Evolutionary conservation across 2,329 filamentous ascomycete species (phyloP), one percentile per base, ranked within the genome.

Genomic region (Pseudomassariella vexata): DNA sequence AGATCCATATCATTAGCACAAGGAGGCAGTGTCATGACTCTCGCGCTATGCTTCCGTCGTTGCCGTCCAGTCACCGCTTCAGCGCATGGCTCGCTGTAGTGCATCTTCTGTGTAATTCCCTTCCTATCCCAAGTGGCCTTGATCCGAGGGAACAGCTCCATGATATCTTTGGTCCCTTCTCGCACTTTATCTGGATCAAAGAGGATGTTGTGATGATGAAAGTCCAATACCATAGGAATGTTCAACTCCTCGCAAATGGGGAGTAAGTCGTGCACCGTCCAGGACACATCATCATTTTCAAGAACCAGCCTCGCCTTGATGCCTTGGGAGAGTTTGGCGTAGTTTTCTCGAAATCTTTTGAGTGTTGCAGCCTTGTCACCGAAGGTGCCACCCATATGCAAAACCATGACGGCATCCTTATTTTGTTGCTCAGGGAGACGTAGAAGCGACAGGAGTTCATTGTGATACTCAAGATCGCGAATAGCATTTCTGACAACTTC

Each of bases 221-320:
- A 96, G 56, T 96, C 90, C 9, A 96, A 77, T 2, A 95, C 89
- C 0, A 95, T 60, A 0, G 90, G 90, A 23, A 96, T 95, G 52
- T 90, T 85, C n/a, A 95, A 67, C 57, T 95, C 88, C 56, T 96
- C 85, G 52, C 90, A 96, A 0, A 94, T 66, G 0, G 90, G 89
- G 0, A 96, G 66, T 5, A 96, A 63, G 48, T 96, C 89, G 47
- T 95, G 89, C 0, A 95, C 85, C n/a, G 76, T 82, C 83, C 86
- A 96, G 22, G 79, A 78, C 2, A 96, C 85, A 52, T 96, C 90
- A 56, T 95, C 90, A 42, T 96, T 96, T 53, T 96, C 90, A 12
- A 96, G 66, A 0, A 96, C 90, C 0, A 96, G 62, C 0, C 90
- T 76, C 5, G 77, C 75, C 59, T 92, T 94, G 41, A 95, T 66